Percentiles rank a stretch among this genome's conserved stretches.
phyloP scores from a whole-genome alignment of 805 yeast genomes.

The Brettanomyces anomalus region DNA sequence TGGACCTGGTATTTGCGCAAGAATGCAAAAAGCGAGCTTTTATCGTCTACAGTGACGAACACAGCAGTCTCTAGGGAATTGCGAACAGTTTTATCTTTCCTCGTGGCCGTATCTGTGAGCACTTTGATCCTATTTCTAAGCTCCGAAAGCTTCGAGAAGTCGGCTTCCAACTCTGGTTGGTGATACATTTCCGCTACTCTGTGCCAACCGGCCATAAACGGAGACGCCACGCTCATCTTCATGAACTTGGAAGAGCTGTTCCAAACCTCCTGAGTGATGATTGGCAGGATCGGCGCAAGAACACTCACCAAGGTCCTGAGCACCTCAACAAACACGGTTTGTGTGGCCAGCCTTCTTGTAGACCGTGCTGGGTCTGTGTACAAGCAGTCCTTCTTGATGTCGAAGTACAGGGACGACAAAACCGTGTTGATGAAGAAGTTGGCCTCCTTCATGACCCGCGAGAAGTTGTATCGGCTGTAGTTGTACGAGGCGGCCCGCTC shows the following conservation, averaged over 20 bases:
- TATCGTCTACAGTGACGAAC: constrained; percentile 20
- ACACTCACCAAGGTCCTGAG: constrained; percentile 55
- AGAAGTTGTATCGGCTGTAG: constrained; percentile 55
- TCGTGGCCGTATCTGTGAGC: constrained; percentile 48
- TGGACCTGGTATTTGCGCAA: constrained; percentile 30
- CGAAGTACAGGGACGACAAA: constrained; percentile 79
- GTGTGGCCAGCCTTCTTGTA: constrained; percentile 44
- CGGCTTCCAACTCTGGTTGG: constrained; percentile 29
- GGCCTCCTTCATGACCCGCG: constrained; percentile 57
- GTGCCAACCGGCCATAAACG: constrained; percentile 40
- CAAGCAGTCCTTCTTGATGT: constrained; percentile 73
- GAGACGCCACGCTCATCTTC: constrained; percentile 27
- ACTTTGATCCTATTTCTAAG: constrained; percentile 42
- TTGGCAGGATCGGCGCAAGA: constrained; percentile 75
- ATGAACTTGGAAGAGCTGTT: constrained; percentile 34
- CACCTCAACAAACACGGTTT: constrained; percentile 56
- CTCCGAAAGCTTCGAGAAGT: constrained; percentile 37
- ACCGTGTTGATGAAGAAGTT: constrained; percentile 67
- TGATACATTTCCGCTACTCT: constrained; percentile 1
- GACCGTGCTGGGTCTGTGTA: constrained; percentile 57
- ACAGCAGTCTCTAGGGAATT: constrained; percentile 55
- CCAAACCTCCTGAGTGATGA: constrained; percentile 87
- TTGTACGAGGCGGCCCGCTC: constrained; percentile 31
- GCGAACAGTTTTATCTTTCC: constrained; percentile 38
- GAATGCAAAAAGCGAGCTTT: constrained; percentile 5